Conservation (phyloP, 441 rosid genomes). For the Daphne laureola region DNA sequence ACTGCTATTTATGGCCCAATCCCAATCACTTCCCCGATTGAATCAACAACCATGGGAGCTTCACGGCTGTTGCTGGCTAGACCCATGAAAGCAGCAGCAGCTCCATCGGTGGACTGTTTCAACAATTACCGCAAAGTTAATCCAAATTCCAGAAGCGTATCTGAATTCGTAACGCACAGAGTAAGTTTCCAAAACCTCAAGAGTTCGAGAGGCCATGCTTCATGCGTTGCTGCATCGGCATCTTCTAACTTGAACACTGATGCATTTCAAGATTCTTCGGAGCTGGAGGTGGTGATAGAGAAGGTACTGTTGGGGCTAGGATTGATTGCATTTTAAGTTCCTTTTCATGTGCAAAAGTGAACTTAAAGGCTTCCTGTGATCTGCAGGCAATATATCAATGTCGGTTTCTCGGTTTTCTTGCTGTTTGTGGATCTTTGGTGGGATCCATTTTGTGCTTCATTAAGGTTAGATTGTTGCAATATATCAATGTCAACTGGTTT, state of each 20-base stretch:
- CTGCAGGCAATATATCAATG: constrained; percentile 41
- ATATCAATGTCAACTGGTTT: too few species aligned
- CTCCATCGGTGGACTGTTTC: constrained; percentile 1
- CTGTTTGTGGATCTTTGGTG: constrained; percentile 46
- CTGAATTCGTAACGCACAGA: constrained; percentile 2
- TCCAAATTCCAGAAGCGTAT: constrained; percentile 9
- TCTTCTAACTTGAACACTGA: constrained; percentile 5
- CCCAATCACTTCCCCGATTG: too few species aligned
- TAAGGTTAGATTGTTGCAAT: constrained; percentile 26
- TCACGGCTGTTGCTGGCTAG: constrained; percentile 9
- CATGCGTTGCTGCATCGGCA: constrained; percentile 6
- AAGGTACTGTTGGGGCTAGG: constrained; percentile 23
- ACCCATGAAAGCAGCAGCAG: constrained; percentile 13
- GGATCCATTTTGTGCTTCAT: constrained; percentile 59
- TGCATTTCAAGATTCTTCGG: constrained; percentile 14
- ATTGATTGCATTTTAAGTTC: too few species aligned
- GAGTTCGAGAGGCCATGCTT: constrained; percentile 12
- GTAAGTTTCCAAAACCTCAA: constrained; percentile 15
- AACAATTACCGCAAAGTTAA: background rate
- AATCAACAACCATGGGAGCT: constrained; percentile 22
- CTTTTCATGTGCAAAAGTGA: background rate
- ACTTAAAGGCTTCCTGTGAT: background rate
- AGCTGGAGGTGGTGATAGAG: constrained; percentile 38
- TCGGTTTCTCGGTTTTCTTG: constrained; percentile 54
- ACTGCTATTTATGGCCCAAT: too few species aligned